Evolutionary conservation across 1,284 basidiomycete genomes (phyloP), one percentile per base, ranked within the genome.

Genomic region (Puccinia triticina): DNA sequence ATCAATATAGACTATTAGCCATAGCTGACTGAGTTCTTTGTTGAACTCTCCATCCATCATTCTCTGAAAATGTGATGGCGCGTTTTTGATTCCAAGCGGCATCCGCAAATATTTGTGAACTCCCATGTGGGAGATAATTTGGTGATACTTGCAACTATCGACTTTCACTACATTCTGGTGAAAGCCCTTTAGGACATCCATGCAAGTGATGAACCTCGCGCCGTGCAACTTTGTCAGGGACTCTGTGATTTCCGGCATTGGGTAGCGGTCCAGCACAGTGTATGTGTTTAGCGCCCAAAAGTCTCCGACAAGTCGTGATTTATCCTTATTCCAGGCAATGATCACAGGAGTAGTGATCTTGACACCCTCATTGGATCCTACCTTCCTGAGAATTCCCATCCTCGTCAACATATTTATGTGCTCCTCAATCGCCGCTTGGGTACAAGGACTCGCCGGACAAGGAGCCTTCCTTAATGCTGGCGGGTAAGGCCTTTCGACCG

Each of bases 111-210:
- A 71, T 32, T 75, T 29, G 18, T 75, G n/a, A 0, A 75, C 32
- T 0, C 48, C 46, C 1, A 21, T 12, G 18, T 75, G 46, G 0
- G 34, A 16, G 12, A 75, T 59, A n/a, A 75, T n/a, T n/a, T n/a
- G n/a, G 32, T 37, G 26, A 21, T 37, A 2, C n/a, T n/a, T n/a
- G 11, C 37, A 59, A 26, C 14, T 34, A 0, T 55, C 7, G 0
- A 34, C 50, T 1, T 37, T 23, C 0, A 64, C 23, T 7, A 32
- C 4, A 40, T 57, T 75, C 53, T 75, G 73, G 29, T 75, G 73
- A n/a, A 75, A 75, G 0, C 75, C 75, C 61, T 77, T 77, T 21
- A 77, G 37, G 0, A 40, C 50, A 55, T 75, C 73, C 73, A 75
- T 75, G 14, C 50, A 43, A 40, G 69, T 46, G 37, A 48, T 72